These are phyloP conservation scores for Kwoniella europaea DNA, from an alignment of 768 basidiomycete genomes.

Conservation along the genomic window DNA sequence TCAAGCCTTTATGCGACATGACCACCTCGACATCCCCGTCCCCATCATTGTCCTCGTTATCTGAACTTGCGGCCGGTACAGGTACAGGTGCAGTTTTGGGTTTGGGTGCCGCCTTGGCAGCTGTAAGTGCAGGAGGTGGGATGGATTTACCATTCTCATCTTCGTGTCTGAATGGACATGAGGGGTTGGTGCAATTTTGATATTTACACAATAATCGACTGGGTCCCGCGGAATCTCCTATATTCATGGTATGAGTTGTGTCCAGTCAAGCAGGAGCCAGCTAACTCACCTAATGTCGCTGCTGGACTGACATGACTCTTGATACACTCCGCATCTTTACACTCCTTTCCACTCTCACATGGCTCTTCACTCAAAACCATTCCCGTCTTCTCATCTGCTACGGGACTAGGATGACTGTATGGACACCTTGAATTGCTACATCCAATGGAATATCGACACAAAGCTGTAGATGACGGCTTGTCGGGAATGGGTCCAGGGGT, in stretches of 20 bases:
- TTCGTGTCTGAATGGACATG: conserved; percentile 57
- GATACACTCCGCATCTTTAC: conserved; percentile 91
- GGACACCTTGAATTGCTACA: conserved; percentile 88
- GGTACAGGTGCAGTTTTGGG: conserved; percentile 7
- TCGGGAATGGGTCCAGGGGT: conserved; percentile 51
- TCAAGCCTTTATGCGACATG: conserved; percentile 43
- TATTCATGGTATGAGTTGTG: background rate
- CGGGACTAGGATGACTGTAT: conserved; percentile 95
- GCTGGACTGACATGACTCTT: conserved; percentile 91
- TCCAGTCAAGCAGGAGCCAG: conserved; percentile 2
- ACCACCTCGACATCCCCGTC: conserved; percentile 54
- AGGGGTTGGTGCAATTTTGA: conserved; percentile 57
- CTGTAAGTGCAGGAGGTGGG: conserved; percentile 56
- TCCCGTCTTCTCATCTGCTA: conserved; percentile 91
- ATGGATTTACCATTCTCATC: conserved; percentile 55
- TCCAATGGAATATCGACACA: conserved; percentile 91
- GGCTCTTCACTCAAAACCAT: conserved; percentile 92
- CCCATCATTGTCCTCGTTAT: conserved; percentile 34
- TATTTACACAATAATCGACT: conserved; percentile 56
- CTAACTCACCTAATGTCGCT: conserved; percentile 66
- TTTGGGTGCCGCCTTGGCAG: conserved; percentile 30
- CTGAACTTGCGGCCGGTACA: conserved; percentile 32
- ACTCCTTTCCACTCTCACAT: conserved; percentile 85
- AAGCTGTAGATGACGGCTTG: conserved; percentile 57
- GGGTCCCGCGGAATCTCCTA: conserved; percentile 50